Conservation (phyloP, 2,329 filamentous ascomycete species). For the Cercospora brassicicola region DNA sequence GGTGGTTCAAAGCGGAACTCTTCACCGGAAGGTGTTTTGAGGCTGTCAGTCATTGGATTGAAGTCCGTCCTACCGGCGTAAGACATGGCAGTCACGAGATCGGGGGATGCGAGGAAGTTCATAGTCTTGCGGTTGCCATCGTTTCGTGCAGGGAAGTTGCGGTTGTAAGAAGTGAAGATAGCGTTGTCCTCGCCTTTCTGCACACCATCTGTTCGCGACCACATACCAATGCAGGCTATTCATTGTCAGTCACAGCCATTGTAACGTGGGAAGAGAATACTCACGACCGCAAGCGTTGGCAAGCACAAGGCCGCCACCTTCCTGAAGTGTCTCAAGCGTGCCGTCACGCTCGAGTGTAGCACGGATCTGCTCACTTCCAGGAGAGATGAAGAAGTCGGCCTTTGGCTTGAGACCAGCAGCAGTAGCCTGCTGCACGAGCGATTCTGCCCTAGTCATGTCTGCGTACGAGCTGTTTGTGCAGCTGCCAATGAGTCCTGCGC, state of each 20-base stretch:
- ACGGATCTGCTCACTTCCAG: conserved; percentile 93
- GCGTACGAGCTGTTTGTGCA: conserved; percentile 99
- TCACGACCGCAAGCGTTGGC: conserved; percentile 78
- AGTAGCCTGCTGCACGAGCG: conserved; percentile 86
- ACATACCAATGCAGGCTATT: conserved; percentile 67
- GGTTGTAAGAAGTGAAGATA: conserved; percentile 96
- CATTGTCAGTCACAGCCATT: neutral
- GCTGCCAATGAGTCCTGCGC: conserved; percentile 91
- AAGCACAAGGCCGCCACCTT: conserved; percentile 82
- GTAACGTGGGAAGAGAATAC: neutral
- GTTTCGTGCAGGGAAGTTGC: conserved; percentile 95
- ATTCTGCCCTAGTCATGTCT: conserved; percentile 94
- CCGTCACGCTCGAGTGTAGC: conserved; percentile 88
- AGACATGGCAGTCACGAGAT: conserved; percentile 93
- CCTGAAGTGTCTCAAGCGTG: conserved; percentile 79
- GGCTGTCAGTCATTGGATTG: conserved; percentile 86
- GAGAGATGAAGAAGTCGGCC: conserved; percentile 92
- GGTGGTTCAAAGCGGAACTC: conserved; percentile 81
- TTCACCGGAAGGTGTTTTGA: conserved; percentile 76
- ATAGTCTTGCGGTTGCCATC: conserved; percentile 95
- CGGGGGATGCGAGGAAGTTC: conserved; percentile 97
- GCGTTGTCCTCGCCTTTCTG: conserved; percentile 85
- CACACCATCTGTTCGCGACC: conserved; percentile 86
- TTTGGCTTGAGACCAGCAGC: conserved; percentile 87
- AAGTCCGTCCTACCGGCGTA: conserved; percentile 92